These are phyloP conservation scores for Isabelozyma rhagii DNA, from an alignment of 805 yeast species.

Conservation along the genomic window DNA sequence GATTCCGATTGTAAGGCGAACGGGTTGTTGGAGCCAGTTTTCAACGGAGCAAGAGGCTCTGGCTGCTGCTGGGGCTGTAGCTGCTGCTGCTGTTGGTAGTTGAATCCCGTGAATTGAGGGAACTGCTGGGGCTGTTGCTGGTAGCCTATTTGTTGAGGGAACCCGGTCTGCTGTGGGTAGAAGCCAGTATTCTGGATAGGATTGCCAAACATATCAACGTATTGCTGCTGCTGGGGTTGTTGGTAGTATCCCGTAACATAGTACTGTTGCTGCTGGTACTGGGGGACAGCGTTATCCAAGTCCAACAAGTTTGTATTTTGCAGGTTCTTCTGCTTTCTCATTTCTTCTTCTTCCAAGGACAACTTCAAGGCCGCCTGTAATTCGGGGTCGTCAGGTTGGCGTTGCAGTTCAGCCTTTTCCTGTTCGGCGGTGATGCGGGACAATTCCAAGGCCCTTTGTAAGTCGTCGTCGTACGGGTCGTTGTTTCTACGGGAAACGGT, in stretches of 20 bases:
- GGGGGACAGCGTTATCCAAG: slow-evolving; percentile 34
- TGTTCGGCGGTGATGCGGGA: slow-evolving; percentile 80
- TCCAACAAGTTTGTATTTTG: slow-evolving; percentile 52
- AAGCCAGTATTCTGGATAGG: slow-evolving; percentile 59
- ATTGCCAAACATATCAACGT: slow-evolving; percentile 60
- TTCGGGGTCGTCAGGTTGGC: slow-evolving; percentile 49
- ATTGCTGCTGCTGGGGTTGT: slow-evolving; percentile 21
- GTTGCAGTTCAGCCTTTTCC: slow-evolving; percentile 49
- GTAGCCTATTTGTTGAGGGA: slow-evolving; percentile 19
- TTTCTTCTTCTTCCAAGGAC: slow-evolving; percentile 74
- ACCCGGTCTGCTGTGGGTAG: slow-evolving; percentile 32
- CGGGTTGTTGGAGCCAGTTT: slow-evolving; percentile 77
- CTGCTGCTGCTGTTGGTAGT: slow-evolving; percentile 20
- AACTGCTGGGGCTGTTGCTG: slow-evolving; percentile 18
- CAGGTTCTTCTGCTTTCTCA: slow-evolving; percentile 45
- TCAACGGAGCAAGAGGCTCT: slow-evolving; percentile 47
- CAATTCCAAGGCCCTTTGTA: slow-evolving; percentile 77
- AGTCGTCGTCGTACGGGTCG: slow-evolving; percentile 65
- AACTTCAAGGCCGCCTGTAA: slow-evolving; percentile 67
- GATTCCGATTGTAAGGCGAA: slow-evolving; percentile 47
- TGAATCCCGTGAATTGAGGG: slow-evolving; percentile 26
- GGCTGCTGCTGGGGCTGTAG: slow-evolving; percentile 24
- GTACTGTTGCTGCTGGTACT: slow-evolving; percentile 21
- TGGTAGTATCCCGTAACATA: slow-evolving; percentile 24
- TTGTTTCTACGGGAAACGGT: slow-evolving; percentile 14